Conservation (phyloP, 768 basidiomycete genomes). For the Butyriboletus loyo region DNA sequence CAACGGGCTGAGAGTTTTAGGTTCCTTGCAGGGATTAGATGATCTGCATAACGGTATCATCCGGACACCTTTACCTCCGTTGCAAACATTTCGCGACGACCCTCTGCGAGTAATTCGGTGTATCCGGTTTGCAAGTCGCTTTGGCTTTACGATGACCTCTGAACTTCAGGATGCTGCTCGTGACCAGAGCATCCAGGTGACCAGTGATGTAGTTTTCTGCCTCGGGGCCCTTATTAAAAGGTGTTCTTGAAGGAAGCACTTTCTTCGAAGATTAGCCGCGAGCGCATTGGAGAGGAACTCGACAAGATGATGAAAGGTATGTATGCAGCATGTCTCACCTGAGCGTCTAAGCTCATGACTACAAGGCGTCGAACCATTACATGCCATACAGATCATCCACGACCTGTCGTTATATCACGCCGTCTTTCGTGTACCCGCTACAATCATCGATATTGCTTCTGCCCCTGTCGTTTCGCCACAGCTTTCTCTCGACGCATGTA, state of each 20-base stretch:
- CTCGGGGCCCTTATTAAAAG: background rate
- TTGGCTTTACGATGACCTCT: constrained; percentile 74
- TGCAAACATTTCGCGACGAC: constrained; percentile 90
- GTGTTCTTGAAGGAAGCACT: constrained; percentile 51
- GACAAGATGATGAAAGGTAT: constrained; percentile 93
- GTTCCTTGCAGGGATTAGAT: constrained; percentile 62
- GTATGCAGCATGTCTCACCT: background rate
- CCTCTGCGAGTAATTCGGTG: constrained; percentile 91
- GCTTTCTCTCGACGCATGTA: constrained; percentile 51
- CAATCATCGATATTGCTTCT: constrained; percentile 45
- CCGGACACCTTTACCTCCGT: constrained; percentile 84
- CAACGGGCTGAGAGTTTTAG: constrained; percentile 10
- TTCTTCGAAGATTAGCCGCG: constrained; percentile 78
- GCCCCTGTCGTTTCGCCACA: constrained; percentile 36
- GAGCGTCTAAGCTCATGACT: constrained; percentile 1
- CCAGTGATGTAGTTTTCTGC: background rate
- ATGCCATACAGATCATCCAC: constrained; percentile 72
- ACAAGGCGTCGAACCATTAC: constrained; percentile 70
- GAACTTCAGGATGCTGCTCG: constrained; percentile 63
- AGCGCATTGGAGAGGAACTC: constrained; percentile 88
- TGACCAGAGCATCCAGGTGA: constrained; percentile 63
- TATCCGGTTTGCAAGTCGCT: constrained; percentile 87
- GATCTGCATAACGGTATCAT: constrained; percentile 78
- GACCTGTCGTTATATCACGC: constrained; percentile 66
- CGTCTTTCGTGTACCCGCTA: constrained; percentile 57